Evolutionary conservation across 1,139 yeast genomes (phyloP), one percentile per base, ranked within the genome.

Genomic region (Pichia sp.): DNA sequence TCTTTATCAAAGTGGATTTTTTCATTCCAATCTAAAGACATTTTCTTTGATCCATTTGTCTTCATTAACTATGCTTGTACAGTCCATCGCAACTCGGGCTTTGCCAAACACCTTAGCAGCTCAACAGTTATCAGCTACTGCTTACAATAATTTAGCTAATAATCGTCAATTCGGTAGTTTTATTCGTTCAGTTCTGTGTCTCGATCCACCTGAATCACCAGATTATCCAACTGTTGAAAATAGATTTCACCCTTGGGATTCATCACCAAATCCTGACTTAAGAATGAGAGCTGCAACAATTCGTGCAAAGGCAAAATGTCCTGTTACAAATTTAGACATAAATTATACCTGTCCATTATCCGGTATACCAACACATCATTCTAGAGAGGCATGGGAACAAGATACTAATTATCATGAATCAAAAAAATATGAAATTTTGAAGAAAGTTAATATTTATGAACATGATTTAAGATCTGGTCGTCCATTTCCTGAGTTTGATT

Each of bases 291-390:
- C 98, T 0, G 97, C 96, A 18, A 81, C 83, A 56, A 93, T 93
- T 57, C 79, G 91, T 68, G 86, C 96, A 28, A 76, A 84, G 57
- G 98, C 96, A 9, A 80, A 80, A 63, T 93, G 99, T 69, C 98
- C 98, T 0, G 93, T 91, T 19, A 90, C 98, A 0, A 76, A 82
- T 29, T 80, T 84, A 59, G 84, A 86, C 51, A 90, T 93, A 55
- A 76, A 84, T 60, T 93, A 76, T 69, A 89, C 93, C 2, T 93
- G 99, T 72, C 99, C 99, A 5, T 72, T 80, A 55, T 86, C 96
- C 8, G 99, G 99, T 8, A 90, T 93, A 53, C 99, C 99, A 30
- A 93, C 99, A 8, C 99, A 93, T 67, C 95, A 89, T 65, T 83
- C 89, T 30, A 77, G 78, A 63, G 91, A 84, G 61, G 97, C 96